Conservation (phyloP, 2,329 filamentous ascomycete genomes). For the Myriangium duriaei region DNA sequence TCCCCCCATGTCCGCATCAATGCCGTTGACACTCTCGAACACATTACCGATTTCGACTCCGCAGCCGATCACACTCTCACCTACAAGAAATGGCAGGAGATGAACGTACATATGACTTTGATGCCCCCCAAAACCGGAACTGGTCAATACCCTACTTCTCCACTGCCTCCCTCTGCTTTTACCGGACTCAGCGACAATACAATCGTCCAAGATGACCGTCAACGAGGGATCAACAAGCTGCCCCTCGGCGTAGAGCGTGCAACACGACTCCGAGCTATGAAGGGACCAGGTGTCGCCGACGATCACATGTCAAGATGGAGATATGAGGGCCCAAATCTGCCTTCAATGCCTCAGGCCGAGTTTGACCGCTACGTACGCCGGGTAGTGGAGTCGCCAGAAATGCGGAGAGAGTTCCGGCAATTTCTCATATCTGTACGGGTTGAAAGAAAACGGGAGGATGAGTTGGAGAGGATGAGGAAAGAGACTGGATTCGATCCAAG, state of each 20-base stretch:
- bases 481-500: constrained; percentile 8
- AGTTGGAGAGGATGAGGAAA: constrained; percentile 8
- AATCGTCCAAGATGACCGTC: constrained; percentile 1
- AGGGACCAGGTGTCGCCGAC: background rate
- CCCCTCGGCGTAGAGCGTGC: constrained; percentile 14
- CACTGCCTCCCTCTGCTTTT: constrained; percentile 23
- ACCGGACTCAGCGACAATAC: constrained; percentile 35
- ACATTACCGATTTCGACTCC: constrained; percentile 78
- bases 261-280: constrained; percentile 15
- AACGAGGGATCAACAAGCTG: constrained; percentile 15
- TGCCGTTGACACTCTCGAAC: constrained; percentile 71
- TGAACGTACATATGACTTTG: constrained; percentile 56
- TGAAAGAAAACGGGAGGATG: constrained; percentile 12
- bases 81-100: constrained; percentile 73
- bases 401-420: constrained; percentile 22
- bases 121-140: constrained; percentile 12
- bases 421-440: constrained; percentile 16
- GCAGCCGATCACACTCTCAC: constrained; percentile 71
- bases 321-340: constrained; percentile 46
- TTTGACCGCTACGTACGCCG: constrained; percentile 41
- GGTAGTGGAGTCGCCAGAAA: constrained; percentile 19
- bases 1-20: constrained; percentile 67
- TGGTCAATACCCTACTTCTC: background rate
- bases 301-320: constrained; percentile 35
- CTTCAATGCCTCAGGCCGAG: constrained; percentile 42